Conservation (phyloP, 176 grass and related monocot species). For the Musa acuminata region DNA sequence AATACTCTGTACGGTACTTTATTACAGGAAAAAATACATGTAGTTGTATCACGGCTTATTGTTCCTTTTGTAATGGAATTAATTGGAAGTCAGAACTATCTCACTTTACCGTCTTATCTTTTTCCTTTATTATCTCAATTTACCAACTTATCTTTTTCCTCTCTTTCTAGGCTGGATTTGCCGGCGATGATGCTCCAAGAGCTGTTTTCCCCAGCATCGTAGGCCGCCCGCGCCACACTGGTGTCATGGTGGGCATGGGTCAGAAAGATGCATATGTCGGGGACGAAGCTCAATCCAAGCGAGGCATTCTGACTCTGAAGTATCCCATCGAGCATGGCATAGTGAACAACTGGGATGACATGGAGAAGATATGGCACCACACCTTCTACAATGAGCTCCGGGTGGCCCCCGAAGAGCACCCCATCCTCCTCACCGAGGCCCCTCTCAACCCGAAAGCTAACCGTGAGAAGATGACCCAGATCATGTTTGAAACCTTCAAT, state of each 20-base stretch:
- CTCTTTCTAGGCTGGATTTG: neutral
- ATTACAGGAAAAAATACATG: too few relatives aligned
- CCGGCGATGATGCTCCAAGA: neutral
- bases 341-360: neutral
- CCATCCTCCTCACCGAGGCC: neutral
- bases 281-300: too few relatives aligned
- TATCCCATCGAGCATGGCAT: neutral
- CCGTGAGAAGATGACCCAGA: neutral
- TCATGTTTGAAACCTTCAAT: neutral
- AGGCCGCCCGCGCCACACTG: too few relatives aligned
- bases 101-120: too few relatives aligned
- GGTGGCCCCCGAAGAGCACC: neutral
- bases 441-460: neutral
- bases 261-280: too few relatives aligned
- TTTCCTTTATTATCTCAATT: too few relatives aligned
- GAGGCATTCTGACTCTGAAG: neutral
- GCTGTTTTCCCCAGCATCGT: neutral
- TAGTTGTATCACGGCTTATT: too few relatives aligned
- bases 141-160: too few relatives aligned
- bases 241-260: too few relatives aligned
- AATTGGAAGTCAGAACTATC: too few relatives aligned
- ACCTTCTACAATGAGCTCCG: constrained; percentile 2
- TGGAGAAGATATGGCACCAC: constrained; percentile 1
- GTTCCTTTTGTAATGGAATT: too few relatives aligned
- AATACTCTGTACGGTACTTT: too few relatives aligned